Evolutionary conservation across 2,329 filamentous ascomycete genomes (phyloP), one percentile per base, ranked within the genome.

Genomic region (Pseudogymnoascus sp.): DNA sequence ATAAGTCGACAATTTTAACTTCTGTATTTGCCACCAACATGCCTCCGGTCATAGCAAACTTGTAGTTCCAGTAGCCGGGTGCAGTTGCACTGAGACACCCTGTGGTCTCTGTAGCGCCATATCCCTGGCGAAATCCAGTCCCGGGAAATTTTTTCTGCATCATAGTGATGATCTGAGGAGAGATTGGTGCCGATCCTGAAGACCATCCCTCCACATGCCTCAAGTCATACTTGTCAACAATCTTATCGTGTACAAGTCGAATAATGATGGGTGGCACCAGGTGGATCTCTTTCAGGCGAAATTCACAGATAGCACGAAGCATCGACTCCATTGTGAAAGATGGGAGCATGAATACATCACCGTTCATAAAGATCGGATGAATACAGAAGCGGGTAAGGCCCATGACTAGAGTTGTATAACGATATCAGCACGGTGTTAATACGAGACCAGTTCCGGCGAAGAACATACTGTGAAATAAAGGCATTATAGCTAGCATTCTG

Each of bases 101-200:
- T 69, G 83, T 87, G 0, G 77, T 81, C 69, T 87, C 85, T 0
- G 85, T 88, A 84, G 88, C 87, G 28, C 85, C 85, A 66, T 87
- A 88, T 1, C 83, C 84, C 67, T 87, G 84, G 66, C 83, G 83
- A 70, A 87, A 85, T 0, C 82, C 82, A 0, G 79, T 83, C 1
- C 77, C 72, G 0, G 84, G 84, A 66, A 86, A 87, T 57, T 78
- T 79, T 63, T 76, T 74, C 62, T 81, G 71, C 12, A 87, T 73
- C 22, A 79, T 75, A 22, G 80, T 76, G 14, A 87, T 75, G 60
- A 88, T 80, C 67, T 87, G 80, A 5, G 75, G 74, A 2, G 76
- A 77, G 2, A 85, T 70, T 0, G 84, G 85, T 0, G 85, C 85
- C 0, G 84, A 84, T 6, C 84, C 84, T 1, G 79, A 83, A 0